Percentiles rank a stretch among this genome's conserved stretches.
Evolutionary conservation across 148 eudicot genomes (phyloP).

Genomic region (Linanthus parryae): DNA sequence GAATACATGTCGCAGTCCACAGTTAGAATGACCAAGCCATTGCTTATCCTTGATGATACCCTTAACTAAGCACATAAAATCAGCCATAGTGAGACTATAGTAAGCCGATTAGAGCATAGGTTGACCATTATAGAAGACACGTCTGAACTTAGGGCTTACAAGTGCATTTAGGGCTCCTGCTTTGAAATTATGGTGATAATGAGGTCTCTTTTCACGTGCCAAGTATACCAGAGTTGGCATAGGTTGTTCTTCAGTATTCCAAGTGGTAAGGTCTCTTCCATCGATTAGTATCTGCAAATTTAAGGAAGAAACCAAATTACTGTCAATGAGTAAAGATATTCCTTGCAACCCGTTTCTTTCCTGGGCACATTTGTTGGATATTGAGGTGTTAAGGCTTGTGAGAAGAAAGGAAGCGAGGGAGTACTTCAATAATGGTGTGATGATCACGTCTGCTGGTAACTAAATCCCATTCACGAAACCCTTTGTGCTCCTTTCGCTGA

Average conservation of each 20-base stretch:
- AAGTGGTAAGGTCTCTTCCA: conserved; percentile 2
- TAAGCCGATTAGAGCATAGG: no score
- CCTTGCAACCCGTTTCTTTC: neutral
- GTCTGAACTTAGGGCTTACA: no score
- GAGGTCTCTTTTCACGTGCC: conserved; percentile 16
- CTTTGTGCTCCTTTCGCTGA: conserved; percentile 8
- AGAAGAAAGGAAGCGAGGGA: neutral
- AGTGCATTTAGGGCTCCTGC: conserved; percentile 17
- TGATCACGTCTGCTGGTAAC: conserved; percentile 15
- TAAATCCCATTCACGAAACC: conserved; percentile 20
- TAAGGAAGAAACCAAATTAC: neutral
- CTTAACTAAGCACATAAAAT: conserved; percentile 6
- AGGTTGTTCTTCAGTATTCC: neutral
- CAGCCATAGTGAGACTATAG: no score
- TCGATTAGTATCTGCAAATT: conserved; percentile 4
- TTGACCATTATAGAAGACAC: no score
- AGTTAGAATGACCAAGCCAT: neutral
- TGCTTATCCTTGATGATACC: conserved; percentile 14
- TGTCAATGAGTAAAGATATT: neutral
- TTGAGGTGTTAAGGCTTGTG: neutral
- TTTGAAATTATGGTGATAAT: conserved; percentile 15
- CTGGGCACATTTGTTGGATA: neutral
- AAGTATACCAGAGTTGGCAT: conserved; percentile 16
- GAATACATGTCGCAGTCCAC: conserved; percentile 12
- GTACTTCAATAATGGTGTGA: conserved; percentile 25